Percentiles rank a stretch among this genome's conserved stretches.
Evolutionary conservation across 148 eudicot genomes (phyloP).

Genomic region (Vaccinium myrtillus): DNA sequence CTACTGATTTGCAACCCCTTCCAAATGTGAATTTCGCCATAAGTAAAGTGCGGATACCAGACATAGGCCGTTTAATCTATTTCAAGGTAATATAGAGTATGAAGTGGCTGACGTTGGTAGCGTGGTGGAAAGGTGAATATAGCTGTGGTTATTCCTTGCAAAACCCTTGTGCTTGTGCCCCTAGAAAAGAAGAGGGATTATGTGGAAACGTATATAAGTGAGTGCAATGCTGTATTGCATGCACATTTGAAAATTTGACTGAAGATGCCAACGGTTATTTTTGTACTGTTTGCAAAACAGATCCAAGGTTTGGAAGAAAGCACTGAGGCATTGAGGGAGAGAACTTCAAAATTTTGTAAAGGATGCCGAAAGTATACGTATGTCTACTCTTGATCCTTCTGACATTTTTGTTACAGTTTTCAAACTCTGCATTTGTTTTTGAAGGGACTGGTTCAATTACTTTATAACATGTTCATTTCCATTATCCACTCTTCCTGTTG

Average conservation of each 20-base stretch:
- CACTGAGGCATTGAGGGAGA: slow-evolving; percentile 65
- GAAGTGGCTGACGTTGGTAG: background rate
- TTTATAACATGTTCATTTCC: background rate
- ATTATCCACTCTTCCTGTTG: background rate
- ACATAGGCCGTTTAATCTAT: background rate
- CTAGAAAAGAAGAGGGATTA: background rate
- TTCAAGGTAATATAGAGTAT: background rate
- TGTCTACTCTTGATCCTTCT: slow-evolving; percentile 24
- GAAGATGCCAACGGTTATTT: background rate
- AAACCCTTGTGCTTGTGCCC: background rate
- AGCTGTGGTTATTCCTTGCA: background rate
- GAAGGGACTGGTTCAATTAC: background rate
- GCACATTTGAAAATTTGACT: background rate
- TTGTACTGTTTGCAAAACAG: slow-evolving; percentile 33
- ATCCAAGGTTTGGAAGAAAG: slow-evolving; percentile 73
- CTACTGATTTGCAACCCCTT: slow-evolving; percentile 8
- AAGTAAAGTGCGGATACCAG: background rate
- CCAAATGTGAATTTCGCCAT: background rate
- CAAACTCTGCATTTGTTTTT: slow-evolving; percentile 1
- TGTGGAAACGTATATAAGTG: background rate
- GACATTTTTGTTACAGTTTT: background rate
- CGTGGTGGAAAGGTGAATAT: background rate
- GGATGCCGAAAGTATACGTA: slow-evolving; percentile 90
- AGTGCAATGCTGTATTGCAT: background rate
- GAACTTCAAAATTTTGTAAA: slow-evolving; percentile 64